These are phyloP conservation scores for Penicillium canescens DNA, from an alignment of 495 filamentous ascomycete genomes.

Conservation along the genomic window DNA sequence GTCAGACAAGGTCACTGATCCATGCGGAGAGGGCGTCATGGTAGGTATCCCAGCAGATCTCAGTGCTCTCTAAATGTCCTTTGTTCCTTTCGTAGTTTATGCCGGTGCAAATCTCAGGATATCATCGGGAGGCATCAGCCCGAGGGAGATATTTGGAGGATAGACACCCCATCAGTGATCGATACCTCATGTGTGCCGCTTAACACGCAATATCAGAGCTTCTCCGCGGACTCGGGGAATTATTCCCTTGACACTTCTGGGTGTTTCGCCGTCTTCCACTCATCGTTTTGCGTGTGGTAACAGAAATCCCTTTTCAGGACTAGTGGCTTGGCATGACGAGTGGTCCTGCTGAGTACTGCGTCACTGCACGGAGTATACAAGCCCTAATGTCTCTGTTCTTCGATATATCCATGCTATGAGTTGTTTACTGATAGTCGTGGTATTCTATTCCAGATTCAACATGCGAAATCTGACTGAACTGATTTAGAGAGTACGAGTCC, in stretches of 20 bases:
- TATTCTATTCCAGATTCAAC: too few species aligned
- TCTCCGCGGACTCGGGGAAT: slow-evolving; percentile 15
- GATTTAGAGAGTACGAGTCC: too few species aligned
- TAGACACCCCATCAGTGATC: background rate
- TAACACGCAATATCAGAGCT: background rate
- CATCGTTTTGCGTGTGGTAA: slow-evolving; percentile 43
- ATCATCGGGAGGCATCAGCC: background rate
- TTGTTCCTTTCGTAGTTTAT: too few species aligned
- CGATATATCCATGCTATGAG: too few species aligned
- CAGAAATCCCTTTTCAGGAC: slow-evolving; percentile 29
- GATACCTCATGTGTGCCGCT: background rate
- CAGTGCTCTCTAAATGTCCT: background rate
- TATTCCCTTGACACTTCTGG: background rate
- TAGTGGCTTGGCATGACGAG: slow-evolving; percentile 8
- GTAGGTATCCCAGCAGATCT: background rate
- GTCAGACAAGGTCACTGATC: slow-evolving; percentile 5
- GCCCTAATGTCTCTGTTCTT: too few species aligned
- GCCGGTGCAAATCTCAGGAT: background rate
- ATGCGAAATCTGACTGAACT: too few species aligned
- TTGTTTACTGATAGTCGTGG: too few species aligned
- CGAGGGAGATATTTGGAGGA: background rate
- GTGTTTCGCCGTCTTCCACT: slow-evolving; percentile 25
- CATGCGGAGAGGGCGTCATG: slow-evolving; percentile 6
- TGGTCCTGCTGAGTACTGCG: too few species aligned
- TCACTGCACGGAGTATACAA: too few species aligned